These are phyloP conservation scores for Paramecium sexaurelia DNA, from an alignment of 73 alveolate species.

Conservation along the genomic window DNA sequence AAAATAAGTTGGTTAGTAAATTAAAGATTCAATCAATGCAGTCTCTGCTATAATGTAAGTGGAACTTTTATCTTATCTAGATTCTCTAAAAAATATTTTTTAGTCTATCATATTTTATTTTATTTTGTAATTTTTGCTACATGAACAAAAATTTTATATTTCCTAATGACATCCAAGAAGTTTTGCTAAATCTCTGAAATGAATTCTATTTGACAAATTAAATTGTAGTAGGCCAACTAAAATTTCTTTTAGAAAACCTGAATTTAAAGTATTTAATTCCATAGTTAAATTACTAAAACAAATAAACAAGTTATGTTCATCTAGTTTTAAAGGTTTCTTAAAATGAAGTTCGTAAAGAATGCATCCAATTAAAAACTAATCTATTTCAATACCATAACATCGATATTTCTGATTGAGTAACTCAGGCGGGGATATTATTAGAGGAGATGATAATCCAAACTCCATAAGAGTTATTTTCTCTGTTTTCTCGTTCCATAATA, in stretches of 20 bases:
- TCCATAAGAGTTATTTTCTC: background rate
- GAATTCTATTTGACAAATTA: background rate
- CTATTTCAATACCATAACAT: slow-evolving; percentile 26
- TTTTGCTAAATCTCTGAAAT: background rate
- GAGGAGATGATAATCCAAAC: background rate
- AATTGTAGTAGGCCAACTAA: background rate
- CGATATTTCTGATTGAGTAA: background rate
- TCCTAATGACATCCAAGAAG: background rate
- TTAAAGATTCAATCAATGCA: background rate
- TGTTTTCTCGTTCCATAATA: background rate
- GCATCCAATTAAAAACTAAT: background rate
- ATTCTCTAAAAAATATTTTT: background rate
- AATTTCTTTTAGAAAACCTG: background rate
- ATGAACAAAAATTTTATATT: background rate
- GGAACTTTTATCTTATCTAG: background rate
- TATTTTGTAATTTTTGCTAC: background rate
- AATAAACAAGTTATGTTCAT: background rate
- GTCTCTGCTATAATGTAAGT: background rate
- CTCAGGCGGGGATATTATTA: background rate
- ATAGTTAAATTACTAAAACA: background rate
- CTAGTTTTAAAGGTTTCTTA: background rate
- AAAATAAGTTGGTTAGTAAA: background rate
- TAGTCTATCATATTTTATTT: background rate
- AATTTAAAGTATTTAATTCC: background rate
- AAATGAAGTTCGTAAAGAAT: background rate